Evolutionary conservation across 2,329 filamentous ascomycete genomes (phyloP).

Genomic region (Cryoendolithus antarcticus): DNA sequence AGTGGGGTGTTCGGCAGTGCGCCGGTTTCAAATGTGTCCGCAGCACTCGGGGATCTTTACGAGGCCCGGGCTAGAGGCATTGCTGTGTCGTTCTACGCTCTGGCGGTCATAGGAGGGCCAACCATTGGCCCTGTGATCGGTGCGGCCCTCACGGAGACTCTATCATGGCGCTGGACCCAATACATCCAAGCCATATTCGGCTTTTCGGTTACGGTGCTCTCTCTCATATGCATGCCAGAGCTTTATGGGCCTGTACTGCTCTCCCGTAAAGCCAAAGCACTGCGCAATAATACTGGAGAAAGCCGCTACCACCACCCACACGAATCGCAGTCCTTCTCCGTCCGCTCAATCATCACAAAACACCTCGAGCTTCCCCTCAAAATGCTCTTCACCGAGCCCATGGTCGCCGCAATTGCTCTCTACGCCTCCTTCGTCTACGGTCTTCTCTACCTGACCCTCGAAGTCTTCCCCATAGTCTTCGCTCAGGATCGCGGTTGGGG

Average conservation of each 20-base stretch:
- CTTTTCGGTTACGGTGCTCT: constrained; percentile 39
- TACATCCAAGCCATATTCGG: constrained; percentile 33
- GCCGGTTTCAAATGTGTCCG: constrained; percentile 29
- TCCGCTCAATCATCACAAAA: constrained; percentile 31
- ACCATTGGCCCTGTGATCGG: constrained; percentile 28
- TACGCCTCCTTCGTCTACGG: constrained; percentile 34
- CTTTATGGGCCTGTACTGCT: constrained; percentile 35
- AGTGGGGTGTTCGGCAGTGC: constrained; percentile 29
- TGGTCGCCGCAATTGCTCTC: constrained; percentile 29
- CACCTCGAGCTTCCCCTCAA: constrained; percentile 29
- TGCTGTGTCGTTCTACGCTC: constrained; percentile 22
- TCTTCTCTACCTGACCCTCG: constrained; percentile 35
- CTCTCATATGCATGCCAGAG: constrained; percentile 42
- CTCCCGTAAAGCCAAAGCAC: constrained; percentile 35
- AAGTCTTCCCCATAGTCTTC: constrained; percentile 38
- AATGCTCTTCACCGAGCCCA: constrained; percentile 38
- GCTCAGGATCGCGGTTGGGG: constrained; percentile 31
- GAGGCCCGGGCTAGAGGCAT: constrained; percentile 20
- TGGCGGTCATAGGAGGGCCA: constrained; percentile 24
- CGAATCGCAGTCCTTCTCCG: constrained; percentile 30
- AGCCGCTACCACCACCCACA: constrained; percentile 34
- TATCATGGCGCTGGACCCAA: constrained; percentile 33
- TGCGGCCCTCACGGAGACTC: constrained; percentile 15
- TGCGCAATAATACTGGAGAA: constrained; percentile 45
- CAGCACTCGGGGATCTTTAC: constrained; percentile 29